These are phyloP conservation scores for Fusarium sp. DNA, from an alignment of 2,329 filamentous ascomycete genomes.

Conservation along the genomic window DNA sequence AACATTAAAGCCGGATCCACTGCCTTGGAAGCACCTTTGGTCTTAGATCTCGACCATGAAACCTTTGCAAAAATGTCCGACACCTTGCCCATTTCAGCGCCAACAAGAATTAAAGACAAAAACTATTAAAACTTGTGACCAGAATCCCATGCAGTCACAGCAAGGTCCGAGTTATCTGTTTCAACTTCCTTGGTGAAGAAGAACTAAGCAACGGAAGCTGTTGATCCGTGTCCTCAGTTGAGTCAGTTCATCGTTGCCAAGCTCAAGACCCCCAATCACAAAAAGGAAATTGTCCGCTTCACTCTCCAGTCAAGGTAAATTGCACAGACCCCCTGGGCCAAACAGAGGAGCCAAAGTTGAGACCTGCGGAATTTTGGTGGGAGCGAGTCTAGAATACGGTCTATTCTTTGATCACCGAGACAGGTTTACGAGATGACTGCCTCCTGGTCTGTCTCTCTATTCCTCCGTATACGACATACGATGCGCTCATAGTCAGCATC, in stretches of 20 bases:
- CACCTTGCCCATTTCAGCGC: constrained; percentile 22
- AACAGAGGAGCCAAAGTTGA: neutral
- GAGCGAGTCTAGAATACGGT: neutral
- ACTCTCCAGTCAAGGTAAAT: neutral
- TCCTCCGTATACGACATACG: neutral
- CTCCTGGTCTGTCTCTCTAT: neutral
- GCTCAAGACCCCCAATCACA: neutral
- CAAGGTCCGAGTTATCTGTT: neutral
- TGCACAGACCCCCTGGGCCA: neutral
- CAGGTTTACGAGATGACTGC: neutral
- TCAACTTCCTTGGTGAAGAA: neutral
- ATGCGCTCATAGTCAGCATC: neutral
- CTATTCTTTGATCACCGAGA: neutral
- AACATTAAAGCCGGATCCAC: neutral
- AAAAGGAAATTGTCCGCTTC: constrained; percentile 1
- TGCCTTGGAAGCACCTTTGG: neutral
- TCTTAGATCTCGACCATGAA: constrained; percentile 35
- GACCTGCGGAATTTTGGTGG: neutral
- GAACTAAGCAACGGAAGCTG: neutral
- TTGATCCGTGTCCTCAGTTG: neutral
- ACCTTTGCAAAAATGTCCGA: constrained; percentile 37
- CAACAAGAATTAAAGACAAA: neutral
- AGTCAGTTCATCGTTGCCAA: neutral
- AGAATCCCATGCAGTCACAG: constrained; percentile 12
- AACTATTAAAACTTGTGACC: constrained; percentile 6